Evolutionary conservation across 306 rosid genomes (phyloP), one percentile per base, ranked within the genome.

Genomic region (Lathyrus oleraceus): DNA sequence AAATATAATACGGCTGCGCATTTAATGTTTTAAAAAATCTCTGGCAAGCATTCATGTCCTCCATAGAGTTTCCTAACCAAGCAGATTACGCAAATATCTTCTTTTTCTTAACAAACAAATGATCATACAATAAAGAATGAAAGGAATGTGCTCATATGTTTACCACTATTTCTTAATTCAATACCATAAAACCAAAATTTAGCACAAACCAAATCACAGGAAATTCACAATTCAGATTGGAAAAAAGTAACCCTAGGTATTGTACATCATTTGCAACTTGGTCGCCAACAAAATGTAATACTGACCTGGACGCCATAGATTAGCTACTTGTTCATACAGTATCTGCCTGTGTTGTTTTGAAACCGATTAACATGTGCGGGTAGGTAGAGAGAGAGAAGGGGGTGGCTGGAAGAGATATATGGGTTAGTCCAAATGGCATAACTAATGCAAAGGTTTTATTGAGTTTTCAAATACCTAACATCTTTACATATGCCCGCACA

Each of bases 21-120:
- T 10, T 32, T 38, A 14, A 27, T 57, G 63, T 28, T 38, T 30
- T 38, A 19, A 12, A 38, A n/a, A 61, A 36, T 61, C 49, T 11
- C 49, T 10, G 10, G 67, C 49, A 2, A 10, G 49, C 49, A 61
- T 61, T 61, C 28, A 61, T 61, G 30, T 39, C 30, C 11, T 2
- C 48, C 40, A 10, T 61, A 7, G 39, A 35, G 39, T 35, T 35
- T 61, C 67, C 67, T 61, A 38, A 61, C 67, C 32, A 61, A 61
- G 10, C 8, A 38, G 49, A 61, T 61, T 19, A 61, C 20, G 49
- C 30, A 61, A 61, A 61, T 61, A 61, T 61, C 48, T 17, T 61
- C 8, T 17, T 36, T 35, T 61, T 38, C 48, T 13, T 27, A 57
- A 23, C 45, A 35, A 35, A 38, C 10, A 38, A 61, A 61, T 16